Base-by-base conservation (phyloP, 768 basidiomycete species). In the Termitomyces sp. region DNA sequence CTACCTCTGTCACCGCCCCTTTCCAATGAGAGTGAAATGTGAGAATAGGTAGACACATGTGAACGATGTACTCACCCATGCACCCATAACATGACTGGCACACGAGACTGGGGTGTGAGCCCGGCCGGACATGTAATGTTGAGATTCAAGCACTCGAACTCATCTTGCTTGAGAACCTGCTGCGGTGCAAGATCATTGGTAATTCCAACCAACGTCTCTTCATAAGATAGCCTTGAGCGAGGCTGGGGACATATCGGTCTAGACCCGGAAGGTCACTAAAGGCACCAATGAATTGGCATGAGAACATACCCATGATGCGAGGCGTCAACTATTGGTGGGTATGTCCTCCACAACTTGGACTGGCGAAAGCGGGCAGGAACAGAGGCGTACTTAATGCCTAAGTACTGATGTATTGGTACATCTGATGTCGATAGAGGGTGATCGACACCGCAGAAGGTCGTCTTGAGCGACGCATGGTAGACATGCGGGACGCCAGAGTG, bases 71-170 rank as follows among this genome's bases (percentile, higher is more conserved):
- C 82, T 43, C 62, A 90, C 88, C 89, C 89, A 70, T 91, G 89
- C n/a, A 91, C 74, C 89, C 88, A 91, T 44, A 90, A 67, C 88
- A 91, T 89, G 60, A 91, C 88, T 6, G 89, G 89, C 15, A 85
- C 58, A 42, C 73, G 76, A 40, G 86, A 84, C 45, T 72, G 71
- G 3, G 77, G 62, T 3, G 68, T 73, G 19, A 83, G 71, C 17
- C 79, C 80, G 24, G 77, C 81, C 10, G 89, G 89, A 54, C 81
- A 79, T n/a, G 87, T 88, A 51, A 91, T 87, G 68, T 88, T 90
- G 57, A 91, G 67, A 65, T 90, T 91, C 22, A 90, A 73, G 68
- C 89, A 91, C 51, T 88, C 85, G 37, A 90, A 88, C 67, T 91
- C 89, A 65, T 88, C 78, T 49, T 87, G 83, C 59, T 76, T 75